Conservation (phyloP, 192 early-diverging fungal genomes). For the Cladochytrium replicatum region DNA sequence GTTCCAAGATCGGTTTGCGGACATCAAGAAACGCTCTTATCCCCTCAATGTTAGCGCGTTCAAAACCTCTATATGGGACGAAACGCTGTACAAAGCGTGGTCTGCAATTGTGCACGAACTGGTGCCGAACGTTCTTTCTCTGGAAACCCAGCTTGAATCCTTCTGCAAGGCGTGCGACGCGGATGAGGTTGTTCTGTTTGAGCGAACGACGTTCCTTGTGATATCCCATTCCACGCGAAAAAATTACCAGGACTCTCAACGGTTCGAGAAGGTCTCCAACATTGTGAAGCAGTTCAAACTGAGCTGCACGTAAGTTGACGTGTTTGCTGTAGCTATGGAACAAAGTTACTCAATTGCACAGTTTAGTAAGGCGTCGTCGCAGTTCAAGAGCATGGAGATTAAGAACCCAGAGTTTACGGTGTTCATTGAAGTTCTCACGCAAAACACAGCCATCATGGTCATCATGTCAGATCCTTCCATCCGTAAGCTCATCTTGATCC, state of each 20-base stretch:
- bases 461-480: slow-evolving; percentile 73
- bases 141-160: slow-evolving; percentile 68
- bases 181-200: slow-evolving; percentile 90
- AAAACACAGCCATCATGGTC: slow-evolving; percentile 83
- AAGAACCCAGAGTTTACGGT: slow-evolving; percentile 59
- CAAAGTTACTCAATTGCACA: not conserved
- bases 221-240: slow-evolving; percentile 66
- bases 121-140: slow-evolving; percentile 79
- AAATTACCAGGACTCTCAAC: slow-evolving; percentile 56
- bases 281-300: slow-evolving; percentile 91
- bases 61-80: slow-evolving; percentile 83
- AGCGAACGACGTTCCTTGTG: slow-evolving; percentile 89
- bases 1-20: slow-evolving; percentile 50
- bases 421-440: slow-evolving; percentile 72
- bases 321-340: slow-evolving; percentile 2
- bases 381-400: slow-evolving; percentile 84
- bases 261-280: slow-evolving; percentile 84
- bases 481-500: slow-evolving; percentile 46
- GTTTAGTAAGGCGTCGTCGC: slow-evolving; percentile 61
- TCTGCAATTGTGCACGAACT: slow-evolving; percentile 91
- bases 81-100: slow-evolving; percentile 93
- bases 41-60: slow-evolving; percentile 63
- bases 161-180: slow-evolving; percentile 84
- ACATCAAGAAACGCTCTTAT: slow-evolving; percentile 57
- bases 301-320: slow-evolving; percentile 47